Conservation (phyloP, 176 grass and related monocot species). For the Phragmites australis region DNA sequence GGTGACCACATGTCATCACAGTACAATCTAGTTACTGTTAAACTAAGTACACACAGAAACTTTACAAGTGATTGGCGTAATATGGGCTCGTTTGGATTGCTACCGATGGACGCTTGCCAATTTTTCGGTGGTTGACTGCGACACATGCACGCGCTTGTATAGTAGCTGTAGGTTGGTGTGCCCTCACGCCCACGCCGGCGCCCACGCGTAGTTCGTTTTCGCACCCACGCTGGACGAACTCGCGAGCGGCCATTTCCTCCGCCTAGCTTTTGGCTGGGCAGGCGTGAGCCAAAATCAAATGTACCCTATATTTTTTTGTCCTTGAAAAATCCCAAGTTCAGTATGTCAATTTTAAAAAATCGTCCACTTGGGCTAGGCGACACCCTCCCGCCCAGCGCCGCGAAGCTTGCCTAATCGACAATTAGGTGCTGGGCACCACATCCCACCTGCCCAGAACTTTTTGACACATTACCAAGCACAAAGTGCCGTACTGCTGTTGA, state of each 20-base stretch:
- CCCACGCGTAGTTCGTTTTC: no score
- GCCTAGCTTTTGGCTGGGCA: no score
- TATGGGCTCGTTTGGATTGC: no score
- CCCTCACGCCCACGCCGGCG: no score
- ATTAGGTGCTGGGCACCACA: background rate
- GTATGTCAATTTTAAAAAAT: background rate
- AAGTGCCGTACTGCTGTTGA: background rate
- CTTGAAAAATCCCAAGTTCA: background rate
- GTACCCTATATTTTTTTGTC: slow-evolving; percentile 10
- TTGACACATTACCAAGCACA: background rate
- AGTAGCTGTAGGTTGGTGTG: no score
- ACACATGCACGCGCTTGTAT: no score
- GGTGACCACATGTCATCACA: slow-evolving; percentile 35
- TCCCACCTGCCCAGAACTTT: no score
- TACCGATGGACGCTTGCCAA: no score
- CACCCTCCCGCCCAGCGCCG: background rate
- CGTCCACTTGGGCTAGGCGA: background rate
- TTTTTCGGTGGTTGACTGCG: no score
- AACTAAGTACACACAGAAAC: slow-evolving; percentile 23
- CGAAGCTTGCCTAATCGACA: background rate
- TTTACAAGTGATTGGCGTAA: slow-evolving; percentile 12
- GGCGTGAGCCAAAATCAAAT: no score
- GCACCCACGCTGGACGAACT: no score
- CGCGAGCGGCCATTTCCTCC: no score
- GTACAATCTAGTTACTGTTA: slow-evolving; percentile 45